phyloP scores from a whole-genome alignment of 352 stramenopile species.

The Phytopythium mirpurense region DNA sequence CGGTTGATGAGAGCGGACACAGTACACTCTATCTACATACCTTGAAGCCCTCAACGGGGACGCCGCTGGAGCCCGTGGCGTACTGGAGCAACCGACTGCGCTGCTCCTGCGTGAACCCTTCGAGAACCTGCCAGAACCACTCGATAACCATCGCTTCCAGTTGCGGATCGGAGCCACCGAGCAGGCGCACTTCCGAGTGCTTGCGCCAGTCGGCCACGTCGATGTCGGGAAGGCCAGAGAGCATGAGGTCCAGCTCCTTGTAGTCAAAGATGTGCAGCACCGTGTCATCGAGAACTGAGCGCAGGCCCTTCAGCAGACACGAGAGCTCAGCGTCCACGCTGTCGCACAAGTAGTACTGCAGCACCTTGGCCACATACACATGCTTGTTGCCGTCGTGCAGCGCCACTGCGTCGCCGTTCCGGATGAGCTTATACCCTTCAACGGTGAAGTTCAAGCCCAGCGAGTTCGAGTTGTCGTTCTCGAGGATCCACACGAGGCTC shows the following conservation, averaged over 20 bases:
- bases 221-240: conserved; percentile 72
- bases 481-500: conserved; percentile 59
- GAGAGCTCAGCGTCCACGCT: conserved; percentile 87
- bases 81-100: conserved; percentile 77
- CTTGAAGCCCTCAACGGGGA: conserved; percentile 80
- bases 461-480: conserved; percentile 42
- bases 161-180: conserved; percentile 16
- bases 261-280: conserved; percentile 97
- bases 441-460: conserved; percentile 65
- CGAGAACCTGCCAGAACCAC: conserved; percentile 82
- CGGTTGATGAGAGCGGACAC: too few relatives aligned
- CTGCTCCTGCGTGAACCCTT: conserved; percentile 49
- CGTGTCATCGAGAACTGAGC: conserved; percentile 93
- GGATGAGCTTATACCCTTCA: conserved; percentile 53
- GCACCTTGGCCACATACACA: conserved; percentile 88
- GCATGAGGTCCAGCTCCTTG: conserved; percentile 91
- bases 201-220: conserved; percentile 85
- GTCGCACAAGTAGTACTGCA: conserved; percentile 95
- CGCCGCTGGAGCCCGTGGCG: conserved; percentile 72
- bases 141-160: conserved; percentile 42
- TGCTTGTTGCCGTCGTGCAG: conserved; percentile 95
- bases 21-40: too few relatives aligned
- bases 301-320: conserved; percentile 84
- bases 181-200: conserved; percentile 55
- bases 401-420: conserved; percentile 37